These are phyloP conservation scores for Penicillium brasilianum DNA, from an alignment of 2,329 filamentous ascomycete genomes.

Conservation along the genomic window DNA sequence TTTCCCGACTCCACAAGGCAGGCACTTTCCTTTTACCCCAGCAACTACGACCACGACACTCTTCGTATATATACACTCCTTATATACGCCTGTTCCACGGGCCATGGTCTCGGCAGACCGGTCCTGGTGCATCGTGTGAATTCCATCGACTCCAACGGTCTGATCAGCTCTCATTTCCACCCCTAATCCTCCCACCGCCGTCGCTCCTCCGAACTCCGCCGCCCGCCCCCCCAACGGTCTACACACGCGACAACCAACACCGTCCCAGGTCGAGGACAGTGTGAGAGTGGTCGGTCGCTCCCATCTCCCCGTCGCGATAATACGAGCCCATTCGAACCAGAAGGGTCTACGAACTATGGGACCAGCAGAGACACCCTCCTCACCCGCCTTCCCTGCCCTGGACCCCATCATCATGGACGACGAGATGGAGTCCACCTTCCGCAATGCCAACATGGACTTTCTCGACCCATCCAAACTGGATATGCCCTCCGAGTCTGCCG, in stretches of 20 bases:
- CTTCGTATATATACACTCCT: too few relatives aligned
- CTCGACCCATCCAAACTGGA: constrained; percentile 46
- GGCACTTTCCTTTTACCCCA: constrained; percentile 25
- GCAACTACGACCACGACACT: constrained; percentile 8
- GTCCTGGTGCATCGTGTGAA: constrained; percentile 26
- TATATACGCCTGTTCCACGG: constrained; percentile 13
- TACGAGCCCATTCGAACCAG: neutral
- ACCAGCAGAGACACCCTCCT: constrained; percentile 41
- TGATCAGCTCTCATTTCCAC: neutral
- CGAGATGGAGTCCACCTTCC: constrained; percentile 49
- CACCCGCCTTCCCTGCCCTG: constrained; percentile 44
- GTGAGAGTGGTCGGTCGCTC: constrained; percentile 19
- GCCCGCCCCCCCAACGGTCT: constrained; percentile 17
- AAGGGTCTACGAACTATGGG: constrained; percentile 40
- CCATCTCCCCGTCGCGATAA: constrained; percentile 13
- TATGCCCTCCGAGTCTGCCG: constrained; percentile 43
- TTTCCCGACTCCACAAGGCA: constrained; percentile 34
- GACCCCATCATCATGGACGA: constrained; percentile 51
- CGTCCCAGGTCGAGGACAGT: constrained; percentile 2
- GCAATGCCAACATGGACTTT: constrained; percentile 51
- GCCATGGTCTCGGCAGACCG: constrained; percentile 30
- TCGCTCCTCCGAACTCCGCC: constrained; percentile 5
- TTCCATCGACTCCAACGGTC: neutral
- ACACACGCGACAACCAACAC: constrained; percentile 22
- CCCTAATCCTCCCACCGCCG: constrained; percentile 1